Base-by-base conservation (phyloP, 306 rosid species). In the Gillenia trifoliata region DNA sequence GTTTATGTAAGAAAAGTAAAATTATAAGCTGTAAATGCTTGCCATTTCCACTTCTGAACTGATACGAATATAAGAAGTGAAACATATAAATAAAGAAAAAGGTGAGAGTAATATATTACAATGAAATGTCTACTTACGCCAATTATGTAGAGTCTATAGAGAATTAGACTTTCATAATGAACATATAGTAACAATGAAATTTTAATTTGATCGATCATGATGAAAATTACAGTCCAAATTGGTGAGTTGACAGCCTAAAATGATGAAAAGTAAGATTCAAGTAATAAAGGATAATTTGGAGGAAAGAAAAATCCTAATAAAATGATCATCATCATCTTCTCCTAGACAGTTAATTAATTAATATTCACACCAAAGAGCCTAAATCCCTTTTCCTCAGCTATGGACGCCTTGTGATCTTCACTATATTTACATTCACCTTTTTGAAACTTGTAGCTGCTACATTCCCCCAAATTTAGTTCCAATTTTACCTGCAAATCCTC, bases 301-400 rank as follows among this genome's bases (percentile, higher is more conserved):
- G 23, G 2, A 12, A 17, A 23, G 23, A 8, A 50, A 40, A 47
- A 2, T 49, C 28, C 30, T 49, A 49, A 29, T 33, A 23, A 40
- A 33, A 30, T n/a, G 60, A 22, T 54, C 13, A n/a, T 54, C 13
- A n/a, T n/a, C 60, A 2, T 34, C 26, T 38, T 56, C 23, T n/a
- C 67, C 76, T 30, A 2, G 34, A 64, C 28, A 59, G 9, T 62
- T 33, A 57, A 69, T 69, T 40, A 49, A 4, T 0, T 64, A 41
- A 78, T 77, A 66, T 72, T 28, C 33, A 83, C 90, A 77, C 90
- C 90, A 77, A 86, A 84, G 36, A 86, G 75, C 75, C 81, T 84
- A 41, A 84, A 22, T 5, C 82, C 82, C 75, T 81, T 86, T 36
- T 7, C 75, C 60, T 74, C 81, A 55, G 34, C 72, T 20, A 52